Conservation (phyloP, 1,139 yeast species). For the Hemisphaericaspora xylofermentans region DNA sequence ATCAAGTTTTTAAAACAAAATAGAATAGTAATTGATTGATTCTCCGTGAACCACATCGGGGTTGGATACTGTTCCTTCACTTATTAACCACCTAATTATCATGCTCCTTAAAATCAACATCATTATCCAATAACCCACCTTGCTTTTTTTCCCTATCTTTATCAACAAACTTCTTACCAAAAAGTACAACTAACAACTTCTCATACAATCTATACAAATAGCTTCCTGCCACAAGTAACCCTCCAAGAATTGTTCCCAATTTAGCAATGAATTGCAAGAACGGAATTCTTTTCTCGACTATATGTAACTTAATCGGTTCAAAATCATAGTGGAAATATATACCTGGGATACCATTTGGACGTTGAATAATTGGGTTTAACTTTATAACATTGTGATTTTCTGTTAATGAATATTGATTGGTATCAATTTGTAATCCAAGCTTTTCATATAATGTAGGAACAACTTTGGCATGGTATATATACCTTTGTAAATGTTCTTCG, state of each 20-base stretch:
- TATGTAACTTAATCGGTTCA: constrained; percentile 75
- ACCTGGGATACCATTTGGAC: constrained; percentile 60
- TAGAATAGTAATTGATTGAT: too few relatives aligned
- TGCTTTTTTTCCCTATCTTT: constrained; percentile 55
- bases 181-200: constrained; percentile 38
- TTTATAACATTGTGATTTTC: constrained; percentile 40
- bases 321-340: constrained; percentile 81
- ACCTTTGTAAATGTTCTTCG: constrained; percentile 42
- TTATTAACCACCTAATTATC: not conserved
- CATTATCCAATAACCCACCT: constrained; percentile 32
- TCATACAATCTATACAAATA: constrained; percentile 49
- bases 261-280: constrained; percentile 77
- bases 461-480: constrained; percentile 69
- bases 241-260: constrained; percentile 78
- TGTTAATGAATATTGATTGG: constrained; percentile 84
- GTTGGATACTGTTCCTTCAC: too few relatives aligned
- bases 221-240: constrained; percentile 57
- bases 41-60: too few relatives aligned
- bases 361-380: constrained; percentile 22
- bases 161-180: constrained; percentile 52
- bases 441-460: constrained; percentile 81
- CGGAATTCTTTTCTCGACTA: constrained; percentile 70
- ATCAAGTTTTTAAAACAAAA: too few relatives aligned
- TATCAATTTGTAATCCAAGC: constrained; percentile 69
- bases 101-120: constrained; percentile 26